Conservation (phyloP, 129 eudicot species). For the Sambucus nigra region DNA sequence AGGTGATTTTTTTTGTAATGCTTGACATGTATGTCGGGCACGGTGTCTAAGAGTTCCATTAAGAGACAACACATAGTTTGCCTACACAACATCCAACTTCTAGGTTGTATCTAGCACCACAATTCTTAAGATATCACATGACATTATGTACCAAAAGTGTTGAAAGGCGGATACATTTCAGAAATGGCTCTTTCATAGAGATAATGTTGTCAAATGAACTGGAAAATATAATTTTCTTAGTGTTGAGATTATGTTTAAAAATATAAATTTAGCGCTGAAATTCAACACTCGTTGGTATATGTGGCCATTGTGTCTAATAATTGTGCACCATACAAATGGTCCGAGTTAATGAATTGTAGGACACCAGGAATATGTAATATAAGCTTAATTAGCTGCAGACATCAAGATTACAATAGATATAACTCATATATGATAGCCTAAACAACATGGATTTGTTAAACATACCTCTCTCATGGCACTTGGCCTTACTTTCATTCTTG, state of each 20-base stretch:
- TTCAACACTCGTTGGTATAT: background rate
- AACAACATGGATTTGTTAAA: background rate
- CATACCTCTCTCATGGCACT: slow-evolving; percentile 99
- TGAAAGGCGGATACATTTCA: background rate
- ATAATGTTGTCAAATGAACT: background rate
- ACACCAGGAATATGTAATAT: background rate
- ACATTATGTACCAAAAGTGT: background rate
- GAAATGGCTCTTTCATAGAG: background rate
- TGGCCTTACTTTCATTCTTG: slow-evolving; percentile 75
- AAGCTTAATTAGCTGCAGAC: background rate
- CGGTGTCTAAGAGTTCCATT: too few relatives aligned
- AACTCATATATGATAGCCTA: background rate
- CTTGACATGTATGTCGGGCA: too few relatives aligned
- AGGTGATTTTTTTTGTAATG: too few relatives aligned
- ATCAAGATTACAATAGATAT: background rate
- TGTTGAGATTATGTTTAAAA: background rate
- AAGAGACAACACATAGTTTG: too few relatives aligned
- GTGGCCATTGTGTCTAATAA: background rate
- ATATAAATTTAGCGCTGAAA: background rate
- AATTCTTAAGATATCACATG: background rate
- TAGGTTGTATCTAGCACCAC: background rate
- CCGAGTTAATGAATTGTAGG: background rate
- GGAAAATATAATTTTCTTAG: background rate
- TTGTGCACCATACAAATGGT: background rate
- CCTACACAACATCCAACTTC: too few relatives aligned